Conservation (phyloP, 495 filamentous ascomycete species). For the Coniosporium apollinis region DNA sequence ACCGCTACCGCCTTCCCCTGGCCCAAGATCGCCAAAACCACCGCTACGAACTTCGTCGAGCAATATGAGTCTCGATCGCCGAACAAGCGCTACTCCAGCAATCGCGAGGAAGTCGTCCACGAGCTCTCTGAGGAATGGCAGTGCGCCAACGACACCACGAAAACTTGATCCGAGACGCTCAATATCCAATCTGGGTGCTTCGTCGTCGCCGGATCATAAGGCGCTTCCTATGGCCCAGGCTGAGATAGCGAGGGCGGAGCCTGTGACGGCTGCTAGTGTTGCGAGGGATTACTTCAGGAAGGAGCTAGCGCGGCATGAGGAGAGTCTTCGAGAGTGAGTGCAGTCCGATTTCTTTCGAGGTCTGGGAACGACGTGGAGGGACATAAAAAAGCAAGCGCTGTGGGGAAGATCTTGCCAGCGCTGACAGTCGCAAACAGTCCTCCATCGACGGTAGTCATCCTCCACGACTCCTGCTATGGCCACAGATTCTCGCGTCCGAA, state of each 20-base stretch:
- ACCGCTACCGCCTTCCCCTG: slow-evolving; percentile 29
- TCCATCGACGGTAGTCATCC: slow-evolving; percentile 65
- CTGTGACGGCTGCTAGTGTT: slow-evolving; percentile 46
- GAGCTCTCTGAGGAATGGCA: slow-evolving; percentile 31
- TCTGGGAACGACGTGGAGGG: too few relatives aligned
- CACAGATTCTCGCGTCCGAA: slow-evolving; percentile 78
- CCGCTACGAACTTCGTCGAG: slow-evolving; percentile 17
- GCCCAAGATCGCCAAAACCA: slow-evolving; percentile 6
- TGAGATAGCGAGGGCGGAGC: slow-evolving; percentile 24
- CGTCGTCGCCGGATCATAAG: slow-evolving; percentile 20
- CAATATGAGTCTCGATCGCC: slow-evolving; percentile 26
- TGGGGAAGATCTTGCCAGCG: too few relatives aligned
- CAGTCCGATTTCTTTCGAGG: too few relatives aligned
- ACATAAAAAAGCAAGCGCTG: too few relatives aligned
- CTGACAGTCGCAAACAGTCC: too few relatives aligned
- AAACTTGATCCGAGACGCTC: slow-evolving; percentile 29
- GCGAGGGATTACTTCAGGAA: slow-evolving; percentile 51
- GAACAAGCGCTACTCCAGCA: slow-evolving; percentile 17
- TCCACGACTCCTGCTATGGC: slow-evolving; percentile 88
- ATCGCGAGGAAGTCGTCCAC: slow-evolving; percentile 34
- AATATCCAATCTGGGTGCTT: slow-evolving; percentile 31
- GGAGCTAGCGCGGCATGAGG: slow-evolving; percentile 47
- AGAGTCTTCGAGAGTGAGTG: slow-evolving; percentile 23
- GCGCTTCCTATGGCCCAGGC: slow-evolving; percentile 19
- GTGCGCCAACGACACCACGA: slow-evolving; percentile 24